phyloP scores from a whole-genome alignment of 1,139 yeast genomes.

The Candida tunisiensis region DNA sequence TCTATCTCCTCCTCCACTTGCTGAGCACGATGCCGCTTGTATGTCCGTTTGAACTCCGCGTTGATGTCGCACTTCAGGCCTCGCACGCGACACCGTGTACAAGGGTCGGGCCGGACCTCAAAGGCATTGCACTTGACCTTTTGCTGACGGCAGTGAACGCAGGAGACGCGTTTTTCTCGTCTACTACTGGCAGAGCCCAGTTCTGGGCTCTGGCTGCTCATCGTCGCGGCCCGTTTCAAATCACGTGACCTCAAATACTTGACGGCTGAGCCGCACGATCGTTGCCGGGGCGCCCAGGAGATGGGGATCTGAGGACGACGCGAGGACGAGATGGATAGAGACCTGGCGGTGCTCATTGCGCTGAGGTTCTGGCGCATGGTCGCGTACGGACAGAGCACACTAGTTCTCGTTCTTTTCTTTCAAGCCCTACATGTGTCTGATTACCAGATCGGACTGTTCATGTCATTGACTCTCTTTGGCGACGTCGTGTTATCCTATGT shows the following conservation, averaged over 20 bases:
- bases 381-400: constrained; percentile 62
- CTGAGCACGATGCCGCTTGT: constrained; percentile 60
- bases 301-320: too few species aligned
- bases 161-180: constrained; percentile 51
- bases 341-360: background rate
- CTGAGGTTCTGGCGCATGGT: constrained; percentile 27
- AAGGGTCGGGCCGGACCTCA: constrained; percentile 62
- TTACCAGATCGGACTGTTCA: constrained; percentile 45
- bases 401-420: constrained; percentile 48
- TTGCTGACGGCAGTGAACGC: constrained; percentile 93
- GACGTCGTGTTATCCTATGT: constrained; percentile 52
- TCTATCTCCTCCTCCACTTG: constrained; percentile 69
- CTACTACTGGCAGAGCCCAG: too few species aligned
- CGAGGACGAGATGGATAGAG: too few species aligned
- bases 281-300: too few species aligned
- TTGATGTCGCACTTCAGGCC: constrained; percentile 54
- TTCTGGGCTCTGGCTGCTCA: too few species aligned
- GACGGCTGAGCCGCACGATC: too few species aligned
- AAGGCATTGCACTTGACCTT: constrained; percentile 68
- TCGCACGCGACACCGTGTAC: constrained; percentile 64
- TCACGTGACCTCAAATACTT: too few species aligned
- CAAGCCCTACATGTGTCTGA: constrained; percentile 35
- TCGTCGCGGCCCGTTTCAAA: too few species aligned
- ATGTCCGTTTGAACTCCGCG: constrained; percentile 73
- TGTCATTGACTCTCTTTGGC: constrained; percentile 61